Evolutionary conservation across 2,329 filamentous ascomycete species (phyloP), one percentile per base, ranked within the genome.

Genomic region (Penicillium sclerotiorum): DNA sequence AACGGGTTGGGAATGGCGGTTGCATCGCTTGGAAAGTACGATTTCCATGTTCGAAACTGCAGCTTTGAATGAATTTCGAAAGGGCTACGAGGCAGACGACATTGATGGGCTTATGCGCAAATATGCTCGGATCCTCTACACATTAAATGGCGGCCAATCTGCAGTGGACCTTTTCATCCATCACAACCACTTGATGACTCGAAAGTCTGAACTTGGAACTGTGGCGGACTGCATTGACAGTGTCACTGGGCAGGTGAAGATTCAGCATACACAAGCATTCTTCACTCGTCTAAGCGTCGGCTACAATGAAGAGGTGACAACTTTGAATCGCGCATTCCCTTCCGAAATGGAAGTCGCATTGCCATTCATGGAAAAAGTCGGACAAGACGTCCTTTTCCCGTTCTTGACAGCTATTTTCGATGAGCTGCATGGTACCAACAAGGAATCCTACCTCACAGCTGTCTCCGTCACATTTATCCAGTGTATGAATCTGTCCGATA

Each of bases 391-490:
- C 40, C 80, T 97, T 17, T 86, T 86, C 63, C 92, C 95, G 53
- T 97, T 96, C 68, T 77, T 93, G 30, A 94, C 88, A 1, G 82
- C 88, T 1, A 73, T 99, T 6, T 88, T 97, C 46, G 91, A 96
- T 61, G 90, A 96, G 73, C 81, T 90, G 8, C 92, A 95, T 67
- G 85, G 87, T 50, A 78, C 84, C 50, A 88, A 86, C 61, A 81
- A 88, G 30, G 82, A 86, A 41, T 82, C 86, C 0, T 99, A 97
- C 66, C 77, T 97, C 6, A 90, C 88, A 67, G 90, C 90, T 0
- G 84, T 96, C 2, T 89, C 93, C 1, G 90, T 90, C 3, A 83
- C 95, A 0, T 96, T 95, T 65, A 89, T 90, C 57, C 93, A 96
- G 73, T 87, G 85, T 21, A 76, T 92, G 65, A 85, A 89, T 42